phyloP scores from a whole-genome alignment of 2,329 filamentous ascomycete species.

The Fusarium nelsonii region DNA sequence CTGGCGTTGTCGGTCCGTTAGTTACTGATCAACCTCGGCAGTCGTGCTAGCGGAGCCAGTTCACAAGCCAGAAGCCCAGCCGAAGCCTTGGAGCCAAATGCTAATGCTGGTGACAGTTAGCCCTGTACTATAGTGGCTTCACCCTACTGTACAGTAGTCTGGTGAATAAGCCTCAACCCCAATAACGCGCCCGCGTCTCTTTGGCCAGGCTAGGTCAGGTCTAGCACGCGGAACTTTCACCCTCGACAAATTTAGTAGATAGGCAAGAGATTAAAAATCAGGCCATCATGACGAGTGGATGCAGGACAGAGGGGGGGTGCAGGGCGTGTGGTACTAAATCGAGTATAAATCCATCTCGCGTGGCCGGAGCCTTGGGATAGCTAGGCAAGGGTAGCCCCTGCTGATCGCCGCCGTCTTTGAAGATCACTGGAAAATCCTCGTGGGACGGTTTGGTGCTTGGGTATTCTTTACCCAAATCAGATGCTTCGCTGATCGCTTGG shows the following conservation, averaged over 20 bases:
- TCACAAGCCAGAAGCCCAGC: slow-evolving; percentile 35
- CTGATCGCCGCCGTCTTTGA: slow-evolving; percentile 48
- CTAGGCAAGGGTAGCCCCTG: slow-evolving; percentile 45
- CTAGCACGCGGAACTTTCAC: slow-evolving; percentile 38
- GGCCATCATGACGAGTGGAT: slow-evolving; percentile 47
- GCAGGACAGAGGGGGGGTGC: slow-evolving; percentile 21
- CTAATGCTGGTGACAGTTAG: slow-evolving; percentile 21
- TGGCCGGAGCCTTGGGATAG: slow-evolving; percentile 44
- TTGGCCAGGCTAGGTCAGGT: slow-evolving; percentile 15
- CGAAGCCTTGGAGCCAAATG: slow-evolving; percentile 29
- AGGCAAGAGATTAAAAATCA: slow-evolving; percentile 49
- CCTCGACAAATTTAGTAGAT: slow-evolving; percentile 32
- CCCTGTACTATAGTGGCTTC: slow-evolving; percentile 4
- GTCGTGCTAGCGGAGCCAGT: slow-evolving; percentile 26
- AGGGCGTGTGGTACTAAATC: slow-evolving; percentile 35
- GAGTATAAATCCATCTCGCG: slow-evolving; percentile 50
- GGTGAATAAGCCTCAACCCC: slow-evolving; percentile 34
- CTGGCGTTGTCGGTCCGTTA: slow-evolving; percentile 27
- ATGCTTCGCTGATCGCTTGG: slow-evolving; percentile 38
- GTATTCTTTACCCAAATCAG: slow-evolving; percentile 29
- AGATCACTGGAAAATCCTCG: slow-evolving; percentile 49
- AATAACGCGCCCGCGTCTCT: slow-evolving; percentile 27
- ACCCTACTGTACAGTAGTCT: slow-evolving; percentile 2
- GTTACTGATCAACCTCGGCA: slow-evolving; percentile 33
- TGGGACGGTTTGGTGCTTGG: slow-evolving; percentile 34